phyloP scores from a whole-genome alignment of 306 rosid genomes.

The Fagus sylvatica region DNA sequence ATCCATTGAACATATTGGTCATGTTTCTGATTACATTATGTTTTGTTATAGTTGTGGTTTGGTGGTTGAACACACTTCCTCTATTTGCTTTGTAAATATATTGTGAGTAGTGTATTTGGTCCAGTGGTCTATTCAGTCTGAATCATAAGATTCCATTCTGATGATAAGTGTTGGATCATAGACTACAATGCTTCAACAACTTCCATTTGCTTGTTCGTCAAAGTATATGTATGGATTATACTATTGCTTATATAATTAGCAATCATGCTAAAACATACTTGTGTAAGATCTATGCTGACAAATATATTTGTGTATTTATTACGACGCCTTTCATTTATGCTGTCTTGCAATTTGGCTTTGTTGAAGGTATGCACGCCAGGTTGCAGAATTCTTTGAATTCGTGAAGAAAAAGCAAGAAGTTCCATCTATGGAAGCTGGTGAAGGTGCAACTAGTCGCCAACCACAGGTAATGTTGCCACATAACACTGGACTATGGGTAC shows the following conservation, averaged over 20 bases:
- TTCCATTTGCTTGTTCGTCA: no score
- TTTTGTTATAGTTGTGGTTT: not conserved
- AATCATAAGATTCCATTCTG: not conserved
- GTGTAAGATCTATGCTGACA: no score
- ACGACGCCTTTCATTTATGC: not conserved
- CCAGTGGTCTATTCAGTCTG: not conserved
- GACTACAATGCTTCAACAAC: no score
- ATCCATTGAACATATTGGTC: not conserved
- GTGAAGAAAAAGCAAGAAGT: conserved; percentile 77
- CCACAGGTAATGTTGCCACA: conserved; percentile 58
- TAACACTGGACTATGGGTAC: conserved; percentile 71
- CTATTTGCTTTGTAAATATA: not conserved
- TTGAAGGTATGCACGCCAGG: conserved; percentile 93
- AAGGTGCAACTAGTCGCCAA: conserved; percentile 43
- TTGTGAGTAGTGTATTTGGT: not conserved
- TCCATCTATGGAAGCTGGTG: conserved; percentile 41
- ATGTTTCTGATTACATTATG: not conserved
- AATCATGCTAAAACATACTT: no score
- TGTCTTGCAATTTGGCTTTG: conserved; percentile 22
- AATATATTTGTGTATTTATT: not conserved
- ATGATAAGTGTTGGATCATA: not conserved
- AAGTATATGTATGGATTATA: no score
- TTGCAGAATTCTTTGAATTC: conserved; percentile 86
- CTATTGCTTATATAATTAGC: no score
- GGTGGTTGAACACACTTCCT: not conserved